Conservation (phyloP, 2,329 filamentous ascomycete species). For the Cercospora sp. region DNA sequence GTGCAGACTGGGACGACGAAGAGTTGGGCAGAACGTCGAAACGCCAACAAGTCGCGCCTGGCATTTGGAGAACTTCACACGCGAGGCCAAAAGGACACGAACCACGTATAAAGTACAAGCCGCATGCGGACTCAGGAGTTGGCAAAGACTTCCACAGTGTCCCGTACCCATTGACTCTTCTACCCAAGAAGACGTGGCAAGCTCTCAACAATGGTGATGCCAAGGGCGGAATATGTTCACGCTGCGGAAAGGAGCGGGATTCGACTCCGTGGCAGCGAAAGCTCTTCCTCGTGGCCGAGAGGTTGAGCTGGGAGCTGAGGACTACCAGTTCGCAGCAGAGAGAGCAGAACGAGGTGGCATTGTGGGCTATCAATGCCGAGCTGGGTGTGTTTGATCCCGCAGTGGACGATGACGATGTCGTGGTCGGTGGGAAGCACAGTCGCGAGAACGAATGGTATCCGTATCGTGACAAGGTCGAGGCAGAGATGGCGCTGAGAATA, state of each 20-base stretch:
- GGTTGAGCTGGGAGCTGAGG: slow-evolving; percentile 21
- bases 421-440: slow-evolving; percentile 22
- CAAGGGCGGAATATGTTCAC: slow-evolving; percentile 20
- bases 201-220: slow-evolving; percentile 20
- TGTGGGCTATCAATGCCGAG: slow-evolving; percentile 27
- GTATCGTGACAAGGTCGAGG: slow-evolving; percentile 18
- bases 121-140: slow-evolving; percentile 24
- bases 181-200: slow-evolving; percentile 26
- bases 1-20: neutral
- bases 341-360: slow-evolving; percentile 24
- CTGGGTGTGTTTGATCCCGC: slow-evolving; percentile 28
- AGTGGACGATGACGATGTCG: slow-evolving; percentile 24
- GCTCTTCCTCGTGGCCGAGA: slow-evolving; percentile 29
- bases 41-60: neutral
- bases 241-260: slow-evolving; percentile 20
- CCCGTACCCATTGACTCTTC: slow-evolving; percentile 24
- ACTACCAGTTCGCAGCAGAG: slow-evolving; percentile 19
- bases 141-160: slow-evolving; percentile 23
- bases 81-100: neutral
- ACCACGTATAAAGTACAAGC: slow-evolving; percentile 16
- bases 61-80: slow-evolving; percentile 6
- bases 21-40: neutral
- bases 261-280: slow-evolving; percentile 24
- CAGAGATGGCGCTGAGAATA: slow-evolving; percentile 21
- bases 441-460: slow-evolving; percentile 24